Conservation (phyloP, 2,329 filamentous ascomycete genomes). For the Ceratocystis papillata region DNA sequence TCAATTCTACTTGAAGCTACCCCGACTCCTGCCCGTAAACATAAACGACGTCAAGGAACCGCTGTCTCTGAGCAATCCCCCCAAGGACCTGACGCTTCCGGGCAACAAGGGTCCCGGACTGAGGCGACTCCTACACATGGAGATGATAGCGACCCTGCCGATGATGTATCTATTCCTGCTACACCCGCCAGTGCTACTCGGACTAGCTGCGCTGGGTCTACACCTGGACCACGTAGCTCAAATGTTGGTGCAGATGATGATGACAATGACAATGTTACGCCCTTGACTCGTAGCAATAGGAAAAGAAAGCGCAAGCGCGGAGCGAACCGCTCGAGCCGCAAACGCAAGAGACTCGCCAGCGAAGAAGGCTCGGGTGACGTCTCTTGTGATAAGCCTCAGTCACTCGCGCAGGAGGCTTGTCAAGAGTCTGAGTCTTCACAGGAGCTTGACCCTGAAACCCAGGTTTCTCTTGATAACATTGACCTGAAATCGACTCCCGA, state of each 20-base stretch:
- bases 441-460: slow-evolving; percentile 6
- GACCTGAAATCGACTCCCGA: not conserved
- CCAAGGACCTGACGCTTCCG: not conserved
- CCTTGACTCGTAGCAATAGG: slow-evolving; percentile 11
- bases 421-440: slow-evolving; percentile 6
- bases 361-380: not conserved
- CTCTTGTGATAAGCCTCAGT: not conserved
- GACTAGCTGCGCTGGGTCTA: not conserved
- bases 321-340: slow-evolving; percentile 13
- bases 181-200: not conserved
- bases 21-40: slow-evolving; percentile 13
- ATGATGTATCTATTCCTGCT: not conserved
- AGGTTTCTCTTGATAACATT: slow-evolving; percentile 20
- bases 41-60: not conserved
- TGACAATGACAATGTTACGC: not conserved
- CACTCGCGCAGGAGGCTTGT: not conserved
- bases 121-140: not conserved
- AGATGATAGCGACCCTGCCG: not conserved
- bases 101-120: not conserved
- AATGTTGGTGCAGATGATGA: not conserved
- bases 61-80: not conserved
- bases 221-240: not conserved
- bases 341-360: slow-evolving; percentile 8
- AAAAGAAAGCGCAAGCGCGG: slow-evolving; percentile 22
- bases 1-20: slow-evolving; percentile 8